Base-by-base conservation (phyloP, 805 yeast species). In the Grigorovia yakushimaensis region DNA sequence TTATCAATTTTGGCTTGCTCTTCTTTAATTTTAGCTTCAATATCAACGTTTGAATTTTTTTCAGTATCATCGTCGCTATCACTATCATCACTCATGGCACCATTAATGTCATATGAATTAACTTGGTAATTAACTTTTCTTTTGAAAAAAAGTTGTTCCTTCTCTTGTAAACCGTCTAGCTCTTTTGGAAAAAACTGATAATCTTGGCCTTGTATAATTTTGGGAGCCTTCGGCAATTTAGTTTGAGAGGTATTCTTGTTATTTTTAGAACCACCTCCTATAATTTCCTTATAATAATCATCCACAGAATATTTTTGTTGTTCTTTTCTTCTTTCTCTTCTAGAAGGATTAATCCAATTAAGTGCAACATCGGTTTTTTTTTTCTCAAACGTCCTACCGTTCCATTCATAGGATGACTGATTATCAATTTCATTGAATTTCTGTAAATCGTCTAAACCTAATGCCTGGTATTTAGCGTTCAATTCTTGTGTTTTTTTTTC, bases 351-450 rank as follows among this genome's bases (percentile, higher is more conserved):
- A 30, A 84, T 78, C 87, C 89, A 84, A 3, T 74, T 66, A 13
- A 50, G 68, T 1, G 68, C 59, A 33, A 64, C 67, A n/a, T 69
- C 67, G 35, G 55, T 55, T 4, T 52, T 42, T 50, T 67, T 70
- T 48, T 72, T 72, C 39, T 72, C 69, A 49, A 73, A 73, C 46
- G 71, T 70, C 51, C 91, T 88, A 17, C 98, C 98, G 59, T 93
- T 88, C 98, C 98, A 91, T 65, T 89, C 96, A 65, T 91, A 91
- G 0, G 96, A 93, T 1, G 88, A 82, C 21, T 83, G 82, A 54
- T 88, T 95, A 7, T 88, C 83, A 10, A 61, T 41, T 5, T 61
- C 69, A 10, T 93, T 83, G 58, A 89, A 89, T 60, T 86, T 87
- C 61, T 91, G 97, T 44, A 93, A 71, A 60, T 93, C 98, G 63